Evolutionary conservation across 345 rosid species (phyloP).

Genomic region (Geranium brycei): DNA sequence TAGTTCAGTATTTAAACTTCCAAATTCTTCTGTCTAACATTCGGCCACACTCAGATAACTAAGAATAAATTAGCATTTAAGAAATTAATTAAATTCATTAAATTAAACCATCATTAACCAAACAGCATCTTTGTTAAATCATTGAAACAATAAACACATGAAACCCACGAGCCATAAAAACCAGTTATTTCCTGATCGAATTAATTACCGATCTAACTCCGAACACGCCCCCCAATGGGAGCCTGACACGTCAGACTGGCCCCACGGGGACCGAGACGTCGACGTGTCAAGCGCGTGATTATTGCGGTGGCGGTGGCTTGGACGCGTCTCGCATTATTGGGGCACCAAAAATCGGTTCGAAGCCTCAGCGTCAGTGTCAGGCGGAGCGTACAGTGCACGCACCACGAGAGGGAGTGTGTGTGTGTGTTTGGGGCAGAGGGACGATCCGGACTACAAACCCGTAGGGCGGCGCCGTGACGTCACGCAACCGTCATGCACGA

Average conservation of each 20-base stretch:
- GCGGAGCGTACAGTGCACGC: neutral
- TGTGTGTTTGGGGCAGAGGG: conserved; percentile 1
- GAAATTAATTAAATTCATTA: too few relatives aligned
- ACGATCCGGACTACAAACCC: conserved; percentile 1
- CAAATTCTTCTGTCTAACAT: too few relatives aligned
- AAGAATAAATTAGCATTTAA: too few relatives aligned
- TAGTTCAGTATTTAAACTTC: too few relatives aligned
- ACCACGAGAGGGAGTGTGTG: neutral
- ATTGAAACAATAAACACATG: too few relatives aligned
- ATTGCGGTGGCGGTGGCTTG: neutral
- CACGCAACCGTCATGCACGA: conserved; percentile 20
- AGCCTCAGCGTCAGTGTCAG: neutral
- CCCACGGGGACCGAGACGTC: neutral
- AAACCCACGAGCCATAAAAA: too few relatives aligned
- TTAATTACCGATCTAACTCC: too few relatives aligned
- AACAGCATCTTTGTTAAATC: too few relatives aligned
- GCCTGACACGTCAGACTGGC: neutral
- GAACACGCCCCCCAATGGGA: neutral
- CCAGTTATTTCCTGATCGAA: too few relatives aligned
- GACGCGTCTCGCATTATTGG: neutral
- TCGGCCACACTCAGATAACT: too few relatives aligned
- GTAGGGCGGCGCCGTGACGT: conserved; percentile 22
- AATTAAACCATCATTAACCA: too few relatives aligned
- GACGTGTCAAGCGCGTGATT: neutral
- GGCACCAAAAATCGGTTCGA: neutral